These are phyloP conservation scores for Stygiomarasmius scandens DNA, from an alignment of 1,284 basidiomycete species.

Conservation along the genomic window DNA sequence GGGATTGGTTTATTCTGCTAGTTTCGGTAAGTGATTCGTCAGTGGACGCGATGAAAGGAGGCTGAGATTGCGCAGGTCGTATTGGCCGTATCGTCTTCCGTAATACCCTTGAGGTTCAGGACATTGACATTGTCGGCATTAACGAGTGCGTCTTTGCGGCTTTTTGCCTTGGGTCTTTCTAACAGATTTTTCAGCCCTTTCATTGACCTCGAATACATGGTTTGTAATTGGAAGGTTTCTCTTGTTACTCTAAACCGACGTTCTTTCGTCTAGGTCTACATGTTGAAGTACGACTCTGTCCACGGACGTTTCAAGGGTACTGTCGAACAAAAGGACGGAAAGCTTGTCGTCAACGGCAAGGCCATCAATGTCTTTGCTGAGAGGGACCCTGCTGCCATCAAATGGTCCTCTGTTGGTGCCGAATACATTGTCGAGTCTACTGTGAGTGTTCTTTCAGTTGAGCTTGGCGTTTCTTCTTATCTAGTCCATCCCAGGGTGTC, in stretches of 20 bases:
- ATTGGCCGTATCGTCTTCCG: conserved; percentile 98
- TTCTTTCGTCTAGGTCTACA: conserved; percentile 79
- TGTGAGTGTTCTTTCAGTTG: conserved; percentile 40
- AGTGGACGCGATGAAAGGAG: too few species aligned
- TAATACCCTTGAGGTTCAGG: conserved; percentile 83
- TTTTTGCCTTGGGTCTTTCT: conserved; percentile 15
- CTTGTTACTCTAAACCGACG: background rate
- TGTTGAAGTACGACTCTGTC: conserved; percentile 99
- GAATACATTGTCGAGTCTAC: conserved; percentile 98
- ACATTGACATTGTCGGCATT: conserved; percentile 84
- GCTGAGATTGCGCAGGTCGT: conserved; percentile 64
- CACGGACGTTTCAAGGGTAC: conserved; percentile 95
- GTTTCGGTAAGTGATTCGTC: conserved; percentile 72
- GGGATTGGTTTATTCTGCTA: conserved; percentile 36
- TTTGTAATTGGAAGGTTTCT: conserved; percentile 27
- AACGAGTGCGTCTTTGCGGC: conserved; percentile 71
- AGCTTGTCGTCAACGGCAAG: conserved; percentile 88
- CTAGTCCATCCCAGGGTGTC: conserved; percentile 69
- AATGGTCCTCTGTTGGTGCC: conserved; percentile 83
- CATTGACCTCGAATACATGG: conserved; percentile 97
- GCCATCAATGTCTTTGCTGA: conserved; percentile 83
- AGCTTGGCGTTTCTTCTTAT: background rate
- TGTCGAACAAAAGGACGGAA: conserved; percentile 85
- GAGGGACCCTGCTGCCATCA: conserved; percentile 87
- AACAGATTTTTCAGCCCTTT: conserved; percentile 67